A percentile compares a stretch with the other conserved stretches of the same genome.
These are phyloP conservation scores for Eucalyptus tenuipes DNA, from an alignment of 345 rosid genomes.

Conservation along the genomic window DNA sequence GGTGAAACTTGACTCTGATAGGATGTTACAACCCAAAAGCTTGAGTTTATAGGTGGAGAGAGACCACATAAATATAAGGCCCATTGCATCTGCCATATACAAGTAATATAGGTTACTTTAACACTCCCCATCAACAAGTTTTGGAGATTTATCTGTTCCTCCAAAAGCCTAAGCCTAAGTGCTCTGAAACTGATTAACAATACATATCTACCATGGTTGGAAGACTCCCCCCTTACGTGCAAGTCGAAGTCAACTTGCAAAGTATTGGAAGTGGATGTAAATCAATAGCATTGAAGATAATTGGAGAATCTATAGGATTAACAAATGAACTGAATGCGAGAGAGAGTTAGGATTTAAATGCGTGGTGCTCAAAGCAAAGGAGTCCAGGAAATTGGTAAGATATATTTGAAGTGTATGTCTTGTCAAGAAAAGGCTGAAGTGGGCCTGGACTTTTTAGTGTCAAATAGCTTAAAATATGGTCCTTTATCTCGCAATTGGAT, in stretches of 20 bases:
- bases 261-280: background rate
- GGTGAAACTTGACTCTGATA: background rate
- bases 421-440: background rate
- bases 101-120: background rate
- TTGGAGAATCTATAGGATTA: background rate
- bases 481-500: background rate
- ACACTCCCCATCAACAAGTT: background rate
- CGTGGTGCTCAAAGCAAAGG: background rate
- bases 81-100: background rate
- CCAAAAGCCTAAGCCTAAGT: background rate
- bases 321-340: background rate
- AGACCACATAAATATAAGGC: background rate
- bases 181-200: background rate
- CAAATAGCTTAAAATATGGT: background rate
- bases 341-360: background rate
- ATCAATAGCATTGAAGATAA: background rate
- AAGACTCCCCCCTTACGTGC: background rate
- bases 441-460: background rate
- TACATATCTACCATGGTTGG: background rate
- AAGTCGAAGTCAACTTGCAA: background rate
- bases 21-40: background rate
- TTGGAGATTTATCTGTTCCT: background rate
- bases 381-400: background rate
- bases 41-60: background rate
- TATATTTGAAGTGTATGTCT: background rate